phyloP scores from a whole-genome alignment of 108 stramenopile species.

The Fistulifera pelliculosa region DNA sequence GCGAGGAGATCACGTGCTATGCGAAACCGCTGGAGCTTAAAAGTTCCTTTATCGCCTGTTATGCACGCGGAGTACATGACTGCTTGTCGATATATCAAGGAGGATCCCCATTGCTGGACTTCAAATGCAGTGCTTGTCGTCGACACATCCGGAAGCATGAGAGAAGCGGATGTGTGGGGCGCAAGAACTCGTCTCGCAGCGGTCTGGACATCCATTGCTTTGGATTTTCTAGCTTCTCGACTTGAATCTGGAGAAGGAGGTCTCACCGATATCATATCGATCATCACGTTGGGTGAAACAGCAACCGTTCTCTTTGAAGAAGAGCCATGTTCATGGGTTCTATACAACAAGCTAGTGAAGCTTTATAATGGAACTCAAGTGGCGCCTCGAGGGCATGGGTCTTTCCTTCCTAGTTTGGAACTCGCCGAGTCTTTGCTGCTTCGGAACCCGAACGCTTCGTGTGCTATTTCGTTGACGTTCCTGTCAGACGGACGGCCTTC shows the following conservation, averaged over 20 bases:
- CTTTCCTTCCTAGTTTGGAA: conserved; percentile 32
- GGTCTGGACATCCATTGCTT: conserved; percentile 35
- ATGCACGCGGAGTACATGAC: neutral
- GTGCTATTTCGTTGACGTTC: conserved; percentile 18
- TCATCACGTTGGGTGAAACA: conserved; percentile 26
- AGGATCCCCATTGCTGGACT: neutral
- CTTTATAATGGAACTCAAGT: neutral
- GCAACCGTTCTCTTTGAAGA: conserved; percentile 16
- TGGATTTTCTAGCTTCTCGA: conserved; percentile 24
- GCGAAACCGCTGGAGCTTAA: conserved; percentile 1
- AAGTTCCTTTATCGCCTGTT: neutral
- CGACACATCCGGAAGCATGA: conserved; percentile 41
- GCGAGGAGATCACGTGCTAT: conserved; percentile 6
- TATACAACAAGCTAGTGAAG: conserved; percentile 5
- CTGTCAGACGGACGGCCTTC: conserved; percentile 43
- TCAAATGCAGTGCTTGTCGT: conserved; percentile 1
- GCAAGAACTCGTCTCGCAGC: conserved; percentile 23
- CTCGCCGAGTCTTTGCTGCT: conserved; percentile 2
- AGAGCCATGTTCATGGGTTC: conserved; percentile 8
- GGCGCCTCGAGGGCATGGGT: conserved; percentile 4
- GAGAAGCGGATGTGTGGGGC: conserved; percentile 25
- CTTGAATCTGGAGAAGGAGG: conserved; percentile 13
- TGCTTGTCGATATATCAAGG: neutral
- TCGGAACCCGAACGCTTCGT: neutral
- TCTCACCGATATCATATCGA: conserved; percentile 21